Evolutionary conservation across 345 rosid species (phyloP).

Genomic region (Mangifera indica): DNA sequence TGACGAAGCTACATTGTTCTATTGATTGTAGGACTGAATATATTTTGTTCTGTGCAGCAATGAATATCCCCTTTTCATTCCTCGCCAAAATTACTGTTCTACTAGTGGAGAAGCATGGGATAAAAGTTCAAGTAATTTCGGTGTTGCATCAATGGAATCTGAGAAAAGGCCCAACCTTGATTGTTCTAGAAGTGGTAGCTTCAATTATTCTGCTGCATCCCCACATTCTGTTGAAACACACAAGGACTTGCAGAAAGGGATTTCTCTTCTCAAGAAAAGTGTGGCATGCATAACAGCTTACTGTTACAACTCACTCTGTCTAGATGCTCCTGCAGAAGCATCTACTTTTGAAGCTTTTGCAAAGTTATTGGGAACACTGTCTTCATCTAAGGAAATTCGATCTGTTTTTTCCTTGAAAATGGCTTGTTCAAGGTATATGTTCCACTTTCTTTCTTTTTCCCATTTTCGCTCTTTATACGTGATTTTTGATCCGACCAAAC

Average conservation of each 20-base stretch:
- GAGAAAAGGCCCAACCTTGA: conserved; percentile 67
- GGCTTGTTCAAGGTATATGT: conserved; percentile 73
- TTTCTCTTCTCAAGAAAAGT: conserved; percentile 93
- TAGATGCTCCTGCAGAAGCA: conserved; percentile 81
- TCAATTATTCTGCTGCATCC: conserved; percentile 72
- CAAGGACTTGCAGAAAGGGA: conserved; percentile 88
- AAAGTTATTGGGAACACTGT: conserved; percentile 64
- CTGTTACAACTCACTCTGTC: conserved; percentile 70
- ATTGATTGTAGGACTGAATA: conserved; percentile 21
- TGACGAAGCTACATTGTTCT: conserved; percentile 8
- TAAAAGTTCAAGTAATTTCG: conserved; percentile 81
- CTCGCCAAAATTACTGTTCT: conserved; percentile 83
- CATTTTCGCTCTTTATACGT: neutral
- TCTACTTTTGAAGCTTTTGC: conserved; percentile 95
- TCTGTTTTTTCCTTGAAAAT: conserved; percentile 71
- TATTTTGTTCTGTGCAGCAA: conserved; percentile 48
- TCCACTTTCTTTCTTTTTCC: neutral
- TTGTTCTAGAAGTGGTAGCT: conserved; percentile 65
- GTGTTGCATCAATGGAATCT: conserved; percentile 90
- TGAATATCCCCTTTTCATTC: conserved; percentile 94
- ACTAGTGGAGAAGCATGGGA: conserved; percentile 88
- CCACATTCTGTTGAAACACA: conserved; percentile 79
- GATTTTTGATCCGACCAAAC: neutral
- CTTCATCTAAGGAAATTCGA: conserved; percentile 80
- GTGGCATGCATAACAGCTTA: conserved; percentile 89